phyloP scores from a whole-genome alignment of 2,329 filamentous ascomycete species.

The Claviceps sp. region DNA sequence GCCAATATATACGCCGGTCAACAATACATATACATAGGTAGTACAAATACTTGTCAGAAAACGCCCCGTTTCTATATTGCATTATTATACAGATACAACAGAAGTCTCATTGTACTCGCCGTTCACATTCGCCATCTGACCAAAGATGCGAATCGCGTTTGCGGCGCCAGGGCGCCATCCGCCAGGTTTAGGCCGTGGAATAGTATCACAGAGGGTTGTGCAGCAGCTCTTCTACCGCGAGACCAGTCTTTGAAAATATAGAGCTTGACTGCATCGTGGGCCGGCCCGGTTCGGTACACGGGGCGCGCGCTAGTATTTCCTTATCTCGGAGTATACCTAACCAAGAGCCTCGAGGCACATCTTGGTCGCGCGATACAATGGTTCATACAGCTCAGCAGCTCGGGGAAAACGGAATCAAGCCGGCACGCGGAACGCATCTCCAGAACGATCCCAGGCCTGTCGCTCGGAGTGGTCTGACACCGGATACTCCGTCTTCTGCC shows the following conservation, averaged over 20 bases:
- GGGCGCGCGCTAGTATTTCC: conserved; percentile 30
- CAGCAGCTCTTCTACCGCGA: conserved; percentile 25
- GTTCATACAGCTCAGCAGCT: conserved; percentile 38
- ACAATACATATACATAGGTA: no score
- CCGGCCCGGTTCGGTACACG: conserved; percentile 27
- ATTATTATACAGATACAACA: no score
- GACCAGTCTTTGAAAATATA: conserved; percentile 44
- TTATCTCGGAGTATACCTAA: conserved; percentile 46
- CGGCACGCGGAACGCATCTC: conserved; percentile 45
- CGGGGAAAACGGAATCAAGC: conserved; percentile 35
- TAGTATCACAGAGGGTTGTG: conserved; percentile 6
- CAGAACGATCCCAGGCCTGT: conserved; percentile 42
- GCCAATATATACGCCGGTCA: no score
- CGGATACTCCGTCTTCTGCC: background rate
- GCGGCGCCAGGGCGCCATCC: conserved; percentile 12
- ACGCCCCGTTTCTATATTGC: no score
- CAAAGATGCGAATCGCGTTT: conserved; percentile 19
- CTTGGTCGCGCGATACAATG: conserved; percentile 33
- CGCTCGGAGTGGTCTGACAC: conserved; percentile 32
- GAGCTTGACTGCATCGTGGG: conserved; percentile 35
- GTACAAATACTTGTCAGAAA: no score
- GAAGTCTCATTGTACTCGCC: background rate
- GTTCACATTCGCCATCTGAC: conserved; percentile 16
- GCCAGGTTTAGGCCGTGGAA: background rate
- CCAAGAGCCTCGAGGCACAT: conserved; percentile 34